Conservation (phyloP, 305 asterid species). For the Fraxinus xanthoxyloides region DNA sequence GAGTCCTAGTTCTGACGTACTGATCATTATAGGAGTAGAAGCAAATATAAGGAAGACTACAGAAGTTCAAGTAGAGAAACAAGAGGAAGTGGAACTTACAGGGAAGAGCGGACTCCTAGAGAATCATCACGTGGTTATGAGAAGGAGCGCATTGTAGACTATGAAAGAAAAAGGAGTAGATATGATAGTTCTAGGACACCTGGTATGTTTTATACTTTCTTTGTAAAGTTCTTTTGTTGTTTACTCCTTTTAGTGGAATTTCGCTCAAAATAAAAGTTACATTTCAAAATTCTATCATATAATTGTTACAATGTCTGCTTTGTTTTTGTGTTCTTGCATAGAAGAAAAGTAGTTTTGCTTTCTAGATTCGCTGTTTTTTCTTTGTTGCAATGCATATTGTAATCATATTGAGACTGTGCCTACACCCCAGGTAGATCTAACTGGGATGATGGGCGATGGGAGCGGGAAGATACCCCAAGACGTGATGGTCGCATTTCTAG, state of each 20-base stretch:
- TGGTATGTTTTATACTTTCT: constrained; percentile 42
- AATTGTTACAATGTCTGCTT: neutral
- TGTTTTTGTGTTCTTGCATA: constrained; percentile 8
- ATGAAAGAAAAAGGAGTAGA: constrained; percentile 63
- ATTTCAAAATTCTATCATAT: constrained; percentile 10
- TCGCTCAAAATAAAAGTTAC: neutral
- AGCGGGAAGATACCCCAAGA: constrained; percentile 87
- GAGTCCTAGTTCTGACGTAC: constrained; percentile 46
- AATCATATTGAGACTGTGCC: neutral
- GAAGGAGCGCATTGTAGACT: constrained; percentile 44
- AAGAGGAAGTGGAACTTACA: constrained; percentile 43
- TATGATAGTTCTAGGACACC: constrained; percentile 62
- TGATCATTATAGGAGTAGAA: constrained; percentile 47
- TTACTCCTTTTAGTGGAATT: neutral
- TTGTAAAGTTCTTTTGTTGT: neutral
- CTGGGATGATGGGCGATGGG: constrained; percentile 98
- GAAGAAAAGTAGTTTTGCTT: neutral
- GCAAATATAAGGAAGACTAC: constrained; percentile 43
- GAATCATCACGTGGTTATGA: constrained; percentile 54
- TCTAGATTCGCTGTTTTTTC: neutral
- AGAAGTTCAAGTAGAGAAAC: constrained; percentile 41
- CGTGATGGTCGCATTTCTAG: constrained; percentile 53
- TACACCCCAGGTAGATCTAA: constrained; percentile 69
- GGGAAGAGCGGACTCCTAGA: constrained; percentile 58
- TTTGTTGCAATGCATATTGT: constrained; percentile 18